Evolutionary conservation across 305 asterid genomes (phyloP), one percentile per base, ranked within the genome.

Genomic region (Solanum hybrid): DNA sequence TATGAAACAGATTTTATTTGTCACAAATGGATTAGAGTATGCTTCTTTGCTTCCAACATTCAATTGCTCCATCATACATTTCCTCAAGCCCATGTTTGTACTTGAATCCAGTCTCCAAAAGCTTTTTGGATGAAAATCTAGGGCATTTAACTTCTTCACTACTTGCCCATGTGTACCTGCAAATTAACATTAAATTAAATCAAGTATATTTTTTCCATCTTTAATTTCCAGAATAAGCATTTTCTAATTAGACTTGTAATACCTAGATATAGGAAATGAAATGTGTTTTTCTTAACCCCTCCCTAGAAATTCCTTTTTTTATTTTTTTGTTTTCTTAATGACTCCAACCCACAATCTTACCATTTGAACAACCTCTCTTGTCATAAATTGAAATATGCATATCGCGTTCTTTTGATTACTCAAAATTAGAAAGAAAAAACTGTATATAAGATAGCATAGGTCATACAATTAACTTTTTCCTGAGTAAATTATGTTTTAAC

Each of bases 81-180:
- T 95, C 97, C 88, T 87, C 95, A 13, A 95, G 91, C 24, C 95
- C 95, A 18, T 94, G 90, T 86, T 92, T 92, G 64, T 67, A 94
- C 90, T 89, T 87, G 89, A 95, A 95, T 69, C 96, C 96, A 69
- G 86, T 90, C 61, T 89, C 94, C 91, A 91, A 87, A n/a, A 94
- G 92, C 73, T 93, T 95, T 86, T 94, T 92, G 2, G 93, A 93
- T 20, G 95, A 92, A 39, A 87, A 31, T n/a, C 90, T 89, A 0
- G 93, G 80, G 14, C 46, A 7, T 28, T 90, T 92, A 9, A 87
- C 71, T 16, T 28, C 83, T 37, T 28, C 34, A 12, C 34, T 80
- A 13, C 86, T 80, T 80, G 3, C 57, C 64, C 64, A 16, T 37
- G 22, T 12, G n/a, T 81, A 81, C 86, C 86, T 81, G 69, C 67